phyloP scores from a whole-genome alignment of 805 yeast species.

The Grigorovia humatica region DNA sequence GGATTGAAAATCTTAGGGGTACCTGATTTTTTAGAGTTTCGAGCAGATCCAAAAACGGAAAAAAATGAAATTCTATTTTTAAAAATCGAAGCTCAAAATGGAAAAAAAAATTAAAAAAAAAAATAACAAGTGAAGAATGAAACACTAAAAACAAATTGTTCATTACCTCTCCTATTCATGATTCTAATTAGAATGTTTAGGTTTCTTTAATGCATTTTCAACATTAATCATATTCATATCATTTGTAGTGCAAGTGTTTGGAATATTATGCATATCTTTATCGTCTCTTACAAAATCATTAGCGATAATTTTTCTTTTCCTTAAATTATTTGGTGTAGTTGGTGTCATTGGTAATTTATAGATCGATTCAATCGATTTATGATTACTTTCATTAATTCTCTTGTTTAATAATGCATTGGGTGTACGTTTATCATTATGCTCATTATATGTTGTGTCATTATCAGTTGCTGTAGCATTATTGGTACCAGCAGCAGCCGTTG shows the following conservation, averaged over 20 bases:
- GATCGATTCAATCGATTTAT: background rate
- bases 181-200: background rate
- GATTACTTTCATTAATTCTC: background rate
- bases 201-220: background rate
- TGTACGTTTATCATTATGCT: background rate
- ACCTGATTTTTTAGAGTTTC: background rate
- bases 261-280: background rate
- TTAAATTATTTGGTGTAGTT: slow-evolving; percentile 14
- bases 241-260: background rate
- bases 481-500: too few relatives aligned
- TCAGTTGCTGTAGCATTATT: too few relatives aligned
- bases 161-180: background rate
- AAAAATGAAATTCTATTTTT: background rate
- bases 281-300: background rate
- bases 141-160: too few relatives aligned
- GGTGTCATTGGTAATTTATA: slow-evolving; percentile 14
- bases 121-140: too few relatives aligned
- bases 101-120: background rate
- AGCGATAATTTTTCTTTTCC: slow-evolving; percentile 1
- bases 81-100: background rate
- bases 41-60: background rate
- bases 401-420: background rate
- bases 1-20: background rate
- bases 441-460: background rate
- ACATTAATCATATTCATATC: background rate